These are phyloP conservation scores for Linnemannia elongata DNA, from an alignment of 192 early-diverging fungal species.

Conservation along the genomic window DNA sequence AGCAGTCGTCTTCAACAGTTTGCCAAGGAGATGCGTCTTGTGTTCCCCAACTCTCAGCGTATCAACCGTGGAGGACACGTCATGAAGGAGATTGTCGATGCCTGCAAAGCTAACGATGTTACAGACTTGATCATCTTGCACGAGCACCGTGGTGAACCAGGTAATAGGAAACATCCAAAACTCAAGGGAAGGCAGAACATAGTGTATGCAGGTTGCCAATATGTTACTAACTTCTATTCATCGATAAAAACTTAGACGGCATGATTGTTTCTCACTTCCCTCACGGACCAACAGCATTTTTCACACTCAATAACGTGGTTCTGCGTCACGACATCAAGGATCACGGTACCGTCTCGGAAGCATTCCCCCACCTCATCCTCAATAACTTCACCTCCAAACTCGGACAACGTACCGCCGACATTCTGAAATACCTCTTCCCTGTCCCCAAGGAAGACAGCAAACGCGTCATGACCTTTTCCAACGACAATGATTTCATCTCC, in stretches of 20 bases:
- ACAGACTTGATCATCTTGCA: conserved; percentile 97
- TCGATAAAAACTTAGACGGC: conserved; percentile 71
- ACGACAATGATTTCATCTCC: conserved; percentile 96
- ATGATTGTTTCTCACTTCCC: conserved; percentile 96
- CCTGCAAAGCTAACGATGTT: conserved; percentile 93
- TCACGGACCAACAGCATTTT: conserved; percentile 98
- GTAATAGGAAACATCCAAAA: conserved; percentile 45
- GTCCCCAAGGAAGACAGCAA: conserved; percentile 97
- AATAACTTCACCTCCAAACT: conserved; percentile 93
- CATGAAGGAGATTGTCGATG: conserved; percentile 95
- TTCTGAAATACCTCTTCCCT: conserved; percentile 97
- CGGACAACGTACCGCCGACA: conserved; percentile 78
- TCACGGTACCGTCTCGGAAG: conserved; percentile 96
- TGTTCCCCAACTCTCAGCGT: conserved; percentile 96
- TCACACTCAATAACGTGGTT: conserved; percentile 97
- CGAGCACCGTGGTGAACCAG: conserved; percentile 95
- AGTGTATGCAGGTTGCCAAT: background rate
- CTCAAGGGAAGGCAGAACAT: background rate
- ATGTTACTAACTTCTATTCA: background rate
- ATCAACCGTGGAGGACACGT: conserved; percentile 98
- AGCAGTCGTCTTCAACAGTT: conserved; percentile 94
- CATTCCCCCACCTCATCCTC: conserved; percentile 97
- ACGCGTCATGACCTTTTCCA: conserved; percentile 97
- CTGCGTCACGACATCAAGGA: conserved; percentile 97
- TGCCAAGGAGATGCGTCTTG: conserved; percentile 96